Evolutionary conservation across 208 protist species (phyloP), one percentile per base, ranked within the genome.

Genomic region (Phytomonas francai): DNA sequence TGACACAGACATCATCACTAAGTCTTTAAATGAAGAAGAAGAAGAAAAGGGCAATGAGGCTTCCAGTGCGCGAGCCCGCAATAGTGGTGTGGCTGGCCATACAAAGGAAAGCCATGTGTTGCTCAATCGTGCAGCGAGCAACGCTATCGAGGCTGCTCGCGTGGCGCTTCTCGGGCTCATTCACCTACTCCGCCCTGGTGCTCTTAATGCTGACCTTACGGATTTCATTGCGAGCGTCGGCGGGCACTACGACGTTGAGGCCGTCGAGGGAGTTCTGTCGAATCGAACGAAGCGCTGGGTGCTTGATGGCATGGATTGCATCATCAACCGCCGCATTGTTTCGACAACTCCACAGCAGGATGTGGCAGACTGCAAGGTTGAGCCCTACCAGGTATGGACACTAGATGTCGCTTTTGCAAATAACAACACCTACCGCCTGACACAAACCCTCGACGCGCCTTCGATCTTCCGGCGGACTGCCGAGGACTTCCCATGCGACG

Each of bases 261-360:
- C 92, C 1, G 79, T 98, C 2, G 94, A 98, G 66, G 98, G 98
- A 42, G 98, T 99, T 14, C 77, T 99, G 29, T 99, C 97, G 30
- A 98, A 99, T 79, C 88, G 98, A 67, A 87, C 97, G 25, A 98
- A 98, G 79, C 90, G 97, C 66, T 99, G 95, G 86, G 89, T 98
- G 57, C 96, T 98, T 28, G 98, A 99, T 73, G 97, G 97, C 58
- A 90, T 97, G 32, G 98, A 99, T 65, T 89, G 93, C 63, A 98
- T 98, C 73, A 93, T 98, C 49, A 86, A 72, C 62, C 95, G 96
- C 30, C 86, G 89, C 25, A 80, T 95, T 9, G 80, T 77, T 29
- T 51, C 59, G 28, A 63, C 73, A 34, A 78, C 74, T 29, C 86
- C 89, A 28, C 95, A 98, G 27, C 92, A 98, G 76, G 89, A 98